phyloP scores from a whole-genome alignment of 2,329 filamentous ascomycete species.

The Leptoxyphium fumago region DNA sequence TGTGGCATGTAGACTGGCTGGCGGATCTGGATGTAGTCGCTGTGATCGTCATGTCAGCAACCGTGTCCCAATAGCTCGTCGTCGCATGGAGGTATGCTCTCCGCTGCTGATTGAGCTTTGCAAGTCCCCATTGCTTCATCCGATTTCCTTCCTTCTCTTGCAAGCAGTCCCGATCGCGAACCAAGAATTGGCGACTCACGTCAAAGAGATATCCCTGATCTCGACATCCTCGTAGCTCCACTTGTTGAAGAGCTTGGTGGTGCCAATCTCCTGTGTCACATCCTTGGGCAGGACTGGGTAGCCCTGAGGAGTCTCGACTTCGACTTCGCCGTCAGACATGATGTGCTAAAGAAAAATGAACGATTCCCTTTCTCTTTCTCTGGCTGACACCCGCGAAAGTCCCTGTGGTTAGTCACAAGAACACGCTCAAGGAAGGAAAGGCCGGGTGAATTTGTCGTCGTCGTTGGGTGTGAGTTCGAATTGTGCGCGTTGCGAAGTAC shows the following conservation, averaged over 20 bases:
- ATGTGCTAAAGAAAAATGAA: constrained; percentile 20
- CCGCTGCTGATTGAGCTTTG: background rate
- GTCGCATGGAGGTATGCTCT: background rate
- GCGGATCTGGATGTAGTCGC: constrained; percentile 99
- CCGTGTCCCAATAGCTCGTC: background rate
- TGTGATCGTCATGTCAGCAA: constrained; percentile 26
- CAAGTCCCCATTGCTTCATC: constrained; percentile 1
- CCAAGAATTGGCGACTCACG: constrained; percentile 47
- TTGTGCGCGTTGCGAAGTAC: background rate
- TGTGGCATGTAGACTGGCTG: constrained; percentile 98
- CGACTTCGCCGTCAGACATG: constrained; percentile 97
- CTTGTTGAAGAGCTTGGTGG: constrained; percentile 96
- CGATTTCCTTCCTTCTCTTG: constrained; percentile 4
- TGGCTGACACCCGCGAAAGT: background rate
- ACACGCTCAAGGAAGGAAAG: background rate
- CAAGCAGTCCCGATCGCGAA: background rate
- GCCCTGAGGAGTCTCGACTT: constrained; percentile 74
- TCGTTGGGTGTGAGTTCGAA: background rate
- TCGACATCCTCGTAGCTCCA: constrained; percentile 98
- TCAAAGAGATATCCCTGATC: constrained; percentile 98
- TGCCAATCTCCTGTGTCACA: constrained; percentile 74
- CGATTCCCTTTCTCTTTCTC: background rate
- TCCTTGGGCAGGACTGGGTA: constrained; percentile 86
- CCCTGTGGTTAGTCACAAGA: background rate
- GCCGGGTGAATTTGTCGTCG: background rate